Percentiles rank a stretch among this genome's conserved stretches.
Evolutionary conservation across 108 stramenopile genomes (phyloP).

Genomic region (Phaeodactylum tricornutum): DNA sequence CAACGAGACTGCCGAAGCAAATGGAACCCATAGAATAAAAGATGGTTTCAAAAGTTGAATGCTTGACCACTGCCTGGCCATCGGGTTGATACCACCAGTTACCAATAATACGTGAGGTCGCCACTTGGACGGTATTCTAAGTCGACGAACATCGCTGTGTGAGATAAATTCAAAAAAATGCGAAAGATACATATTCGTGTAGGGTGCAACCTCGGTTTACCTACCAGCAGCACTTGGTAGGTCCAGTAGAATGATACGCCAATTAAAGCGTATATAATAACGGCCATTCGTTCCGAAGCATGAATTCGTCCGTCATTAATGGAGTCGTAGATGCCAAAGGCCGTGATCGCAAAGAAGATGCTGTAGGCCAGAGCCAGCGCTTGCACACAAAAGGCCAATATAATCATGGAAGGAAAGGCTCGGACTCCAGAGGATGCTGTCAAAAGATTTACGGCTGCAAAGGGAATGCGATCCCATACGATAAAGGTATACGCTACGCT

Average conservation of each 20-base stretch:
- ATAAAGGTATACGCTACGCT: constrained; percentile 51
- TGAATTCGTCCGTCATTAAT: constrained; percentile 40
- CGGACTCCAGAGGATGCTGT: constrained; percentile 70
- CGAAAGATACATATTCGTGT: background rate
- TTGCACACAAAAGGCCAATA: constrained; percentile 61
- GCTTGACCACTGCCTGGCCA: background rate
- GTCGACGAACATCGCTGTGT: too few species aligned
- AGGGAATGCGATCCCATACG: constrained; percentile 71
- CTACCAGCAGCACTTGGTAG: constrained; percentile 65
- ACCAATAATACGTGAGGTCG: constrained; percentile 76
- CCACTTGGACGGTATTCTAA: constrained; percentile 80
- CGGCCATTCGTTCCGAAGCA: constrained; percentile 21
- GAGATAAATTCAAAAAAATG: background rate
- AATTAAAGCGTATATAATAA: constrained; percentile 28
- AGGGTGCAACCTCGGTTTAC: too few species aligned
- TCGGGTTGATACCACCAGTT: constrained; percentile 79
- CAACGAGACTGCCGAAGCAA: constrained; percentile 81
- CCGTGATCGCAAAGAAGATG: constrained; percentile 59
- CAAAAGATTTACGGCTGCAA: constrained; percentile 61
- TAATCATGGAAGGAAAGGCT: constrained; percentile 65
- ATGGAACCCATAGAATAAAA: constrained; percentile 77
- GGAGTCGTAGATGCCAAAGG: constrained; percentile 67
- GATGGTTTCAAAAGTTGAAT: constrained; percentile 13
- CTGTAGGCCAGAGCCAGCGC: constrained; percentile 53
- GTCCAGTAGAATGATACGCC: constrained; percentile 81